Base-by-base conservation (phyloP, 1,284 basidiomycete species). In the Cryptococcus sp. region DNA sequence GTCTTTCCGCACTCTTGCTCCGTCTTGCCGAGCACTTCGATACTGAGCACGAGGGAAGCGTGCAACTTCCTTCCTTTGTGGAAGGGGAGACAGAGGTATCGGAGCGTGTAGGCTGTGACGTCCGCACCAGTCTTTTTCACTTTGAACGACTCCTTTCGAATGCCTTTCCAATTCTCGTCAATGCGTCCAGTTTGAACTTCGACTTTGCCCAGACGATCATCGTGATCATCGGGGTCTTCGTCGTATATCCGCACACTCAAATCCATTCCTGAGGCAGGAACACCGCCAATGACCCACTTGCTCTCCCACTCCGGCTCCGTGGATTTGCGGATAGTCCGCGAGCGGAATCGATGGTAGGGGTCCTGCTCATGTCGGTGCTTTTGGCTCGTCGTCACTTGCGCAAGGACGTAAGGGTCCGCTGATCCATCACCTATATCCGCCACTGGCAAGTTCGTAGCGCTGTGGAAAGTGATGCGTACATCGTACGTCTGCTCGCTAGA, bases 201-300 rank as follows among this genome's bases (percentile, higher is more conserved):
- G 16, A 79, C 68, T 61, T 77, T 77, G 4, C 81, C 82, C 4
- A 83, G 73, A 10, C 75, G 59, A 67, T 83, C 81, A 70, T 83
- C 81, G 52, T 76, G 72, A 54, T 80, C 72, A 4, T 74, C 75
- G 1, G 72, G 69, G 65, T 83, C 81, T 59, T 82, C 81, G 63
- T 83, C 81, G 55, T 73, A 71, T 22, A 83, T 66, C 20, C 66
- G 61, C 26, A 78, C 62, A 3, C 69, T 70, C 23, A 83, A 66
- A 8, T 58, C 61, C 52, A 80, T 76, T 0, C 81, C 81, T 1
- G 70, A 66, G 5, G 62, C 62, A 1, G 82, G 81, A 1, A 82
- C 68, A 5, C 81, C 81, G 0, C 76, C 76, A 11, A 83, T 73
- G 20, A 80, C 64, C 82, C 82, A 83, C 22, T 64, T 61, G 3